phyloP scores from a whole-genome alignment of 169 alveolate species.

The Plasmodium fragile region DNA sequence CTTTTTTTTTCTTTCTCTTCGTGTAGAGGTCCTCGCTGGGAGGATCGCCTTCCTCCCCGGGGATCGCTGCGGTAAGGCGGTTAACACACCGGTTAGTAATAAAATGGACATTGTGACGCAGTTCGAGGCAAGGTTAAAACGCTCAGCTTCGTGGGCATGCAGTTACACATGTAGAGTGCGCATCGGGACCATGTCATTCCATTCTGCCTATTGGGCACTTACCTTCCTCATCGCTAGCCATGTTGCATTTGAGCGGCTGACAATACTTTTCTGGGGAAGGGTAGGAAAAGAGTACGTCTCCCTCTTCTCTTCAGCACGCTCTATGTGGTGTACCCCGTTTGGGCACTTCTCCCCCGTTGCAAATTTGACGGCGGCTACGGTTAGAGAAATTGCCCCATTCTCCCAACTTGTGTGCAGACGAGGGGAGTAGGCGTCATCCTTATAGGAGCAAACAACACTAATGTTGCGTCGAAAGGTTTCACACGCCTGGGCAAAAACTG shows the following conservation, averaged over 20 bases:
- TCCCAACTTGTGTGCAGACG: neutral
- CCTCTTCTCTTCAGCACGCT: neutral
- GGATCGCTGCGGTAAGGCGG: conserved; percentile 9
- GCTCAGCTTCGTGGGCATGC: neutral
- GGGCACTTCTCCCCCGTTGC: neutral
- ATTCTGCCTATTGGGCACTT: neutral
- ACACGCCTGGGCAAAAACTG: neutral
- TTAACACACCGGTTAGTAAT: neutral
- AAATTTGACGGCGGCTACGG: neutral
- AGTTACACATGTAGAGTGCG: neutral
- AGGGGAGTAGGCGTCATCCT: neutral
- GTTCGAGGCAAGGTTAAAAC: neutral
- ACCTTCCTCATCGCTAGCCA: neutral
- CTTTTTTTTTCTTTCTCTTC: conserved; percentile 5
- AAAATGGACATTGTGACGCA: neutral
- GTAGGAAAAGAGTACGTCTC: neutral
- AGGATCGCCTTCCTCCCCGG: neutral
- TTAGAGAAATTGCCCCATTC: neutral
- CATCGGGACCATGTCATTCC: neutral
- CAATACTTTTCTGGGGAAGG: neutral
- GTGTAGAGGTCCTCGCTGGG: conserved; percentile 7
- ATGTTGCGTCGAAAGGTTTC: neutral
- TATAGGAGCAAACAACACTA: neutral
- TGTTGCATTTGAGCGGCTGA: neutral
- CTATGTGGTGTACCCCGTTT: neutral